Percentiles rank a stretch among this genome's conserved stretches.
These are phyloP conservation scores for Fusarium verrucosum DNA, from an alignment of 2,329 filamentous ascomycete genomes.

Conservation along the genomic window DNA sequence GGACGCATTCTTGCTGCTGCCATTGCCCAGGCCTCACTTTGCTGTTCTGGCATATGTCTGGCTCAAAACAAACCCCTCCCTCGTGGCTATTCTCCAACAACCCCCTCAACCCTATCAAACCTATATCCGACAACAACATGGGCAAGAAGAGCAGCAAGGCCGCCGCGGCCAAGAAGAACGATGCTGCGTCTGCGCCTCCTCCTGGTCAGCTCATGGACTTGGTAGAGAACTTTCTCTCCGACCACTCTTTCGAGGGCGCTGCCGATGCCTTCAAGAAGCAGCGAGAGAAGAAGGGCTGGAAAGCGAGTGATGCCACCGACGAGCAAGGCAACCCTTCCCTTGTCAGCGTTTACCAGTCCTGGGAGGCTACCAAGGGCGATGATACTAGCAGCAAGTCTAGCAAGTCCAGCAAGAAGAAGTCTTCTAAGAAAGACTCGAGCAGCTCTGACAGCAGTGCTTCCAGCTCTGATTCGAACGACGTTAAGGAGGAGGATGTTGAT, in stretches of 20 bases:
- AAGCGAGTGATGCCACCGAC: conserved; percentile 36
- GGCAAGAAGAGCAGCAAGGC: conserved; percentile 45
- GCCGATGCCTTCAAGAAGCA: conserved; percentile 71
- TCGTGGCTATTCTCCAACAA: conserved; percentile 58
- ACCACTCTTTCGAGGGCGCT: conserved; percentile 71
- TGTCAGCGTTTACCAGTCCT: conserved; percentile 60
- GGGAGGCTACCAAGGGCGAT: conserved; percentile 52
- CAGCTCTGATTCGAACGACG: conserved; percentile 41
- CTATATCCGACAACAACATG: conserved; percentile 47
- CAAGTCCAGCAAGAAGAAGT: conserved; percentile 37
- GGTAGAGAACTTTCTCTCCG: conserved; percentile 71
- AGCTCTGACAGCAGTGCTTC: conserved; percentile 41
- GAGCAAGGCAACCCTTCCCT: conserved; percentile 52
- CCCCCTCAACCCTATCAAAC: conserved; percentile 36
- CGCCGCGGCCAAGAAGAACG: conserved; percentile 33
- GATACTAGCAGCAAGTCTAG: conserved; percentile 33
- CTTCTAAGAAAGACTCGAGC: conserved; percentile 26
- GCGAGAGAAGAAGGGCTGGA: conserved; percentile 62
- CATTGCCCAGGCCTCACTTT: not conserved
- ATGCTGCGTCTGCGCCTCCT: conserved; percentile 48
- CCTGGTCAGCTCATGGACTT: conserved; percentile 72
- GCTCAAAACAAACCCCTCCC: conserved; percentile 47
- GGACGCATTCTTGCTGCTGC: conserved; percentile 9
- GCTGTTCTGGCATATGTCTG: conserved; percentile 47
- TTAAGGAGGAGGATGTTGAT: conserved; percentile 53